These are phyloP conservation scores for Gossypium rotundifolium DNA, from an alignment of 345 rosid genomes.

Conservation along the genomic window DNA sequence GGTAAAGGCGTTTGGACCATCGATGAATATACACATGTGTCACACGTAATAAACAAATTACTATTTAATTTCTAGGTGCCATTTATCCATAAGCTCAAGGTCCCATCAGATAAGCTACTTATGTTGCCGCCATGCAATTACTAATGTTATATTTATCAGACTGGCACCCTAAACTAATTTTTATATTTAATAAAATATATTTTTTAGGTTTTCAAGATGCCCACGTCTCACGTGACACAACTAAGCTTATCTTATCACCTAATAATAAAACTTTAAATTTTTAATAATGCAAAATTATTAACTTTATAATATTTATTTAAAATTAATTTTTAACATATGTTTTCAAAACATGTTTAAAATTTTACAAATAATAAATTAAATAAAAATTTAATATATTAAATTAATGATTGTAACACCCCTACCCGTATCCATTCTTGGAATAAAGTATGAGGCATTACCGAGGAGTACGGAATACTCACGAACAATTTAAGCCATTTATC, in stretches of 20 bases:
- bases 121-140: slow-evolving; percentile 26
- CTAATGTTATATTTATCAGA: slow-evolving; percentile 11
- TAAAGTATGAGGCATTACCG: no score
- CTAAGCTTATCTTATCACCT: no score
- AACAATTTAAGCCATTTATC: no score
- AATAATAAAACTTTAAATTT: no score
- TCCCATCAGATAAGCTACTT: slow-evolving; percentile 19
- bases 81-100: background rate
- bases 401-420: no score
- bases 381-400: background rate
- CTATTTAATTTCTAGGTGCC: slow-evolving; percentile 23
- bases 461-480: no score
- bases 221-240: slow-evolving; percentile 36
- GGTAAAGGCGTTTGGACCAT: slow-evolving; percentile 24
- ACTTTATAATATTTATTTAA: no score
- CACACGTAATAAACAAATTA: background rate
- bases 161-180: background rate
- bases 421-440: no score
- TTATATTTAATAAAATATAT: background rate
- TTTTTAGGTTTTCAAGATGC: slow-evolving; percentile 17
- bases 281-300: no score
- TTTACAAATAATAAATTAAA: no score
- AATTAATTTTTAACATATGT: background rate
- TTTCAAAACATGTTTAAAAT: no score
- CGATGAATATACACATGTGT: slow-evolving; percentile 24